Evolutionary conservation across 73 alveolate genomes (phyloP).

Genomic region (Paramecium sexaurelia): DNA sequence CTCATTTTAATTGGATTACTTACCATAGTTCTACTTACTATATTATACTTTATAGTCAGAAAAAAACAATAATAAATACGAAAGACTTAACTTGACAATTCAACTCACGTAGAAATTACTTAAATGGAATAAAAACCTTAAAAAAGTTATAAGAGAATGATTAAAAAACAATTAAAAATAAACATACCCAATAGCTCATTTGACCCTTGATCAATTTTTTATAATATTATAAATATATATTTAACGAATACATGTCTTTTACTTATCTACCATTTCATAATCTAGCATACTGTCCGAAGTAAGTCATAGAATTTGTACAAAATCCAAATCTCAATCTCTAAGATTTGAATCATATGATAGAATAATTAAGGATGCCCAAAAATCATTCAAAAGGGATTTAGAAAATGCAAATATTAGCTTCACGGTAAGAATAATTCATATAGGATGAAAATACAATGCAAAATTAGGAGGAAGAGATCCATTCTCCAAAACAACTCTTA

Average conservation of each 20-base stretch:
- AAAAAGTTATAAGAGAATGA: conserved; percentile 3
- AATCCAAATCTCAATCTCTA: conserved; percentile 4
- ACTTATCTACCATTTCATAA: conserved; percentile 37
- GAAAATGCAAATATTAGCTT: conserved; percentile 25
- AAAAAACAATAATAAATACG: neutral
- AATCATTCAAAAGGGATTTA: conserved; percentile 32
- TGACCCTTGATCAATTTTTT: conserved; percentile 10
- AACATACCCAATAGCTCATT: conserved; percentile 15
- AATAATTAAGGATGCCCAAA: conserved; percentile 4
- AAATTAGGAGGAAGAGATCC: neutral
- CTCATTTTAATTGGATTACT: neutral
- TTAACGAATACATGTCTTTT: conserved; percentile 47
- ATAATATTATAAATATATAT: conserved; percentile 1
- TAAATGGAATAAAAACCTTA: neutral
- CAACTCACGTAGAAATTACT: conserved; percentile 16
- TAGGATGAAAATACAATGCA: neutral
- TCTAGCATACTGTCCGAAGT: conserved; percentile 51
- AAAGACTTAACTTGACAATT: neutral
- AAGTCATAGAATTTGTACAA: conserved; percentile 39
- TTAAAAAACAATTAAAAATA: neutral
- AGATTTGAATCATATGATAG: conserved; percentile 30
- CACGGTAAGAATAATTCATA: conserved; percentile 41
- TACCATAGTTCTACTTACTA: neutral
- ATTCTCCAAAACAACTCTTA: neutral
- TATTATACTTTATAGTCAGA: neutral